A percentile compares a stretch with the other conserved stretches of the same genome.
phyloP scores from a whole-genome alignment of 306 rosid genomes.

The Pyrus pyrifolia region DNA sequence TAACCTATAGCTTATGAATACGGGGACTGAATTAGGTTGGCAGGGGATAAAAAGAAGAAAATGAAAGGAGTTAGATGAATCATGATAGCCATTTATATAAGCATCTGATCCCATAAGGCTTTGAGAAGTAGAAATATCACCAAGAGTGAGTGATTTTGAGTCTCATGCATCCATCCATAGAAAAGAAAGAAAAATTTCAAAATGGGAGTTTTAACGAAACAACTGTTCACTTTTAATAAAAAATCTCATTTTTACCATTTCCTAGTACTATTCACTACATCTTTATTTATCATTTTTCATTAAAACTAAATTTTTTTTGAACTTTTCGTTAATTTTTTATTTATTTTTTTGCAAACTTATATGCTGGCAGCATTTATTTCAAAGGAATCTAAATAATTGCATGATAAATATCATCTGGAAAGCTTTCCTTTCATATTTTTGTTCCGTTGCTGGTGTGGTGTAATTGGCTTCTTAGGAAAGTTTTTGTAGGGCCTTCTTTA shows the following conservation, averaged over 20 bases:
- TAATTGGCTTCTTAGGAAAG: slow-evolving; percentile 2
- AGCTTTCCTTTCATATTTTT: slow-evolving; percentile 15
- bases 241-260: no score
- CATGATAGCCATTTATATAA: slow-evolving; percentile 25
- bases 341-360: not conserved
- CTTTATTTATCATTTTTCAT: no score
- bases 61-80: not conserved
- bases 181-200: slow-evolving; percentile 39
- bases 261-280: no score
- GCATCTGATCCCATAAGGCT: slow-evolving; percentile 56
- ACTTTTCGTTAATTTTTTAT: not conserved
- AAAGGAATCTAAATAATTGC: slow-evolving; percentile 35
- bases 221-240: no score
- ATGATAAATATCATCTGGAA: slow-evolving; percentile 24
- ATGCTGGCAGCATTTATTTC: slow-evolving; percentile 52
- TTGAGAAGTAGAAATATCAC: slow-evolving; percentile 15
- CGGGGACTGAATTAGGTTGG: not conserved
- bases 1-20: no score
- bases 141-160: not conserved
- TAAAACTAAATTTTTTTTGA: no score
- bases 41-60: slow-evolving; percentile 26
- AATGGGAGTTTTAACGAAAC: no score
- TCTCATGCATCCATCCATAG: not conserved
- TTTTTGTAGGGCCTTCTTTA: not conserved
- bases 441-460: slow-evolving; percentile 1